Percentiles rank a stretch among this genome's conserved stretches.
phyloP scores from a whole-genome alignment of 345 rosid genomes.

The Raphanus sativus region DNA sequence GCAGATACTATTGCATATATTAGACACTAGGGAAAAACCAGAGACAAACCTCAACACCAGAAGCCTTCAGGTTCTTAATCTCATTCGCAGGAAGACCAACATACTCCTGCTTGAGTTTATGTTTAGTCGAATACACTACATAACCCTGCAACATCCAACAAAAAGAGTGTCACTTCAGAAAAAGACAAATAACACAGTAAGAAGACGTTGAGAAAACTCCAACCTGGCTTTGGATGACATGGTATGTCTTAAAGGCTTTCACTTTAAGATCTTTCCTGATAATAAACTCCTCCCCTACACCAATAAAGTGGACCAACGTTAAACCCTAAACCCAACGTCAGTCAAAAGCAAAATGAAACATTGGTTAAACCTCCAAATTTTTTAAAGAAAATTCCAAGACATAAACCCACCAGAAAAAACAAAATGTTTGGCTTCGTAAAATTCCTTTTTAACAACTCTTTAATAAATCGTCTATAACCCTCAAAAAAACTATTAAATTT shows the following conservation, averaged over 20 bases:
- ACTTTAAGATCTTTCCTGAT: conserved; percentile 82
- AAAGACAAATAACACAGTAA: not conserved
- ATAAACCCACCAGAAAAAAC: too few species aligned
- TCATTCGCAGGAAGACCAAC: conserved; percentile 67
- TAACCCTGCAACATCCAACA: conserved; percentile 60
- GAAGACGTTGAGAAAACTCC: not conserved
- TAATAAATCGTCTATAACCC: too few species aligned
- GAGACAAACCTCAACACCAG: conserved; percentile 78
- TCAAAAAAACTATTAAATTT: too few species aligned
- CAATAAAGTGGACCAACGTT: conserved; percentile 19
- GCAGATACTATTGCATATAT: not conserved
- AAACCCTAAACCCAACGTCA: not conserved
- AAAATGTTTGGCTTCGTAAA: too few species aligned
- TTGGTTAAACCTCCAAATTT: too few species aligned
- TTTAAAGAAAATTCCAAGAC: too few species aligned
- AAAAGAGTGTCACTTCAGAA: not conserved
- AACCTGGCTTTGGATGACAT: conserved; percentile 88
- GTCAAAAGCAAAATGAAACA: too few species aligned
- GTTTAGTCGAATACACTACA: conserved; percentile 70
- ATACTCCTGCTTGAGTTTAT: conserved; percentile 77
- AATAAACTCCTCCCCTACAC: conserved; percentile 78
- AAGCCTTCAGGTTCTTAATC: conserved; percentile 73
- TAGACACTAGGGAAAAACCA: not conserved
- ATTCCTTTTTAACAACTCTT: too few species aligned
- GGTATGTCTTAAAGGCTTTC: conserved; percentile 90